Base-by-base conservation (phyloP, 805 yeast species). In the Hanseniaspora meyeri region DNA sequence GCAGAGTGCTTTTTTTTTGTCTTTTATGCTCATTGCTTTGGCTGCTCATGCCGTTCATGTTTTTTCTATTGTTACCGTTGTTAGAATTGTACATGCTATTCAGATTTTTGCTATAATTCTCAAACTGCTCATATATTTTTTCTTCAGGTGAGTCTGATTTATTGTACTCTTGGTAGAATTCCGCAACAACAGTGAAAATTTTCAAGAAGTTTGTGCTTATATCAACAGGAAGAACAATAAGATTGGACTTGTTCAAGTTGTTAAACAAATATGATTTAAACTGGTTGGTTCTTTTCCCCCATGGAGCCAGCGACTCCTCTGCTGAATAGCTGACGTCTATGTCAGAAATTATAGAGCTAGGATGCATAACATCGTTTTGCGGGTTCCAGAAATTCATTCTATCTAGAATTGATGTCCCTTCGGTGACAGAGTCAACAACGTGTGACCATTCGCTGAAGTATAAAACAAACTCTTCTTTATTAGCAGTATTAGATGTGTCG, bases 181-280 rank as follows among this genome's bases (percentile, higher is more conserved):
- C 80, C 64, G 86, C 95, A n/a, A 87, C 74, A 46, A 85, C 66
- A 51, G 81, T 85, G 29, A 88, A 72, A 24, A 93, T 68, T 64
- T 93, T 97, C 32, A 93, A 74, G 60, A 89, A 79, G 59, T 97
- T 76, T 0, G 93, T 85, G 0, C 91, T 82, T 9, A 87, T 73
- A 1, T 91, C 57, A 38, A 46, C 77, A 0, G 93, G 84, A 0
- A 97, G 97, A 12, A 93, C 68, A 6, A 93, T 64, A 0, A 87
- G 89, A 0, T 95, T 81, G 16, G 95, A 95, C 17, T 91, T 91
- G 57, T 61, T 62, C 1, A 58, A 58, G n/a, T 59, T 58, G 3
- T 43, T 19, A 32, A 57, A 47, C 38, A 47, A 50, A 37, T 38
- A 53, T 12, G 51, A 46, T 32, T 53, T 53, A 14, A 53, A 53